Conservation (phyloP, 164 flowering plant genomes). For the Sedum album region DNA sequence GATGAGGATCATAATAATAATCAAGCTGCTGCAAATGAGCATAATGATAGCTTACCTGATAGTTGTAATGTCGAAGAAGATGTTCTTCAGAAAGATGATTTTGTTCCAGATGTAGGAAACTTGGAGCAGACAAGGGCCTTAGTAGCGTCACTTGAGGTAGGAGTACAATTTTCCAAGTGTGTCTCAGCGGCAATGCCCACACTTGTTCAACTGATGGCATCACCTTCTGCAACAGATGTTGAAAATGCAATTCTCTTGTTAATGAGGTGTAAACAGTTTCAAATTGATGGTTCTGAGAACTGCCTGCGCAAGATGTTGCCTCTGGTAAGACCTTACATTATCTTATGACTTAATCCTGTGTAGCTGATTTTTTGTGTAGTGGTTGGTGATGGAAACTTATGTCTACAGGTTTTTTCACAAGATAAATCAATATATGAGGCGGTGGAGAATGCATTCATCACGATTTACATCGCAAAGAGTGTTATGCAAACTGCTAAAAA, state of each 20-base stretch:
- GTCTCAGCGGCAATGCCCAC: constrained; percentile 70
- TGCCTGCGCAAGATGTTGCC: constrained; percentile 95
- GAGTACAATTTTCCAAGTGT: constrained; percentile 78
- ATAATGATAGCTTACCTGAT: constrained; percentile 56
- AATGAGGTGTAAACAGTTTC: constrained; percentile 94
- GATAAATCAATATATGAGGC: constrained; percentile 94
- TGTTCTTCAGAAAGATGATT: constrained; percentile 25
- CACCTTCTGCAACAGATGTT: constrained; percentile 88
- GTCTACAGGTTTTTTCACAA: constrained; percentile 80
- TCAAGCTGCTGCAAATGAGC: constrained; percentile 20
- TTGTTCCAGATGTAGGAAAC: constrained; percentile 76
- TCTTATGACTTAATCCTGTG: not conserved
- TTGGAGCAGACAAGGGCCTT: constrained; percentile 86
- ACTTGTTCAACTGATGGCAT: constrained; percentile 95
- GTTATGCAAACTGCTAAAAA: constrained; percentile 73
- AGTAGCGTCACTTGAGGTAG: constrained; percentile 97
- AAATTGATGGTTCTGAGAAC: constrained; percentile 88
- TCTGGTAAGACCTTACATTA: constrained; percentile 44
- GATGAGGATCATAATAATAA: constrained; percentile 30
- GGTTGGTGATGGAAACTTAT: constrained; percentile 5
- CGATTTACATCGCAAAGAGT: constrained; percentile 66
- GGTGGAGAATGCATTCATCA: constrained; percentile 83
- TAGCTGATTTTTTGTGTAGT: not conserved
- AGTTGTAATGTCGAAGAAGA: constrained; percentile 41
- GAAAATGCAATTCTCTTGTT: constrained; percentile 83